Conservation (phyloP, 352 stramenopile species). For the Globisporangium nunn region DNA sequence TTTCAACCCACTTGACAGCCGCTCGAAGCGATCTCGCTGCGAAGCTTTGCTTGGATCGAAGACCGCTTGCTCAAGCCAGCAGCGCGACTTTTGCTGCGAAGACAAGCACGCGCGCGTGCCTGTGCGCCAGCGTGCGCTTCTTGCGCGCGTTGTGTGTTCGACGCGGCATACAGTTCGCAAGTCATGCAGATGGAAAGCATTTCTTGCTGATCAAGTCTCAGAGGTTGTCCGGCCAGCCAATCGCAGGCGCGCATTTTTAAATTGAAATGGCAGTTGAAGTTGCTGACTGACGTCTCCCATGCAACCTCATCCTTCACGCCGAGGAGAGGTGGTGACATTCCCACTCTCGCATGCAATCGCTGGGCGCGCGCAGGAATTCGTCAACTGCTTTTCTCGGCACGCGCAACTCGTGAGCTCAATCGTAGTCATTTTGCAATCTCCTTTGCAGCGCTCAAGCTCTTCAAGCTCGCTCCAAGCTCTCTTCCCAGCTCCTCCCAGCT, state of each 20-base stretch:
- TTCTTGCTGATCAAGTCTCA: background rate
- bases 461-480: slow-evolving; percentile 5
- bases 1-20: too few species aligned
- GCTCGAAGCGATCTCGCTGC: too few species aligned
- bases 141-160: background rate
- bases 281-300: background rate
- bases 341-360: too few species aligned
- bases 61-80: too few species aligned
- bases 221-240: slow-evolving; percentile 10
- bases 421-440: background rate
- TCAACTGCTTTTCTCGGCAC: too few species aligned
- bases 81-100: background rate
- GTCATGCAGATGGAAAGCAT: background rate
- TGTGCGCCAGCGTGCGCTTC: background rate
- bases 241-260: slow-evolving; percentile 20
- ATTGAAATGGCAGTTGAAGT: slow-evolving; percentile 23
- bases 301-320: too few species aligned
- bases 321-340: too few species aligned
- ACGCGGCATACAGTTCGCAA: background rate
- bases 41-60: too few species aligned
- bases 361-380: too few species aligned
- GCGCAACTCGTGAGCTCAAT: too few species aligned
- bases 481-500: background rate
- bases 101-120: background rate
- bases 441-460: background rate